These are phyloP conservation scores for Mycena crocata DNA, from an alignment of 768 basidiomycete species.

Conservation along the genomic window DNA sequence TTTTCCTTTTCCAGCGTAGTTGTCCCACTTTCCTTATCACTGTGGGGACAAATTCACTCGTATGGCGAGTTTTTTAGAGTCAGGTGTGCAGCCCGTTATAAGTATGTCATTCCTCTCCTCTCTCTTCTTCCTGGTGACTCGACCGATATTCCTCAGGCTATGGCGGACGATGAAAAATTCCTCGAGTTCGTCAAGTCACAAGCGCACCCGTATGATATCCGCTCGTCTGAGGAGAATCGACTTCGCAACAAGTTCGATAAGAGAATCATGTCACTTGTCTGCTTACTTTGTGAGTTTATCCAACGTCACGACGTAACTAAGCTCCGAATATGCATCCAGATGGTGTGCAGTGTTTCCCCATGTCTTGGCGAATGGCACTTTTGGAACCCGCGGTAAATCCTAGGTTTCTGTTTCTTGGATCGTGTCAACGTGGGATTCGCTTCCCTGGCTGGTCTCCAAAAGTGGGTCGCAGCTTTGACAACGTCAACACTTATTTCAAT, in stretches of 20 bases:
- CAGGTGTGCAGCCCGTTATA: too few species aligned
- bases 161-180: too few species aligned
- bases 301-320: neutral
- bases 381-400: neutral
- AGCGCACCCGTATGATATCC: slow-evolving; percentile 20
- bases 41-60: too few species aligned
- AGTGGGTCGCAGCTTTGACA: neutral
- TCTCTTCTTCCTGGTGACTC: too few species aligned
- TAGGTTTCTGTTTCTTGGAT: slow-evolving; percentile 17
- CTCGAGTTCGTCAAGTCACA: too few species aligned
- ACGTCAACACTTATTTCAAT: neutral
- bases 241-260: slow-evolving; percentile 17
- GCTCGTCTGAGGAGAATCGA: slow-evolving; percentile 12
- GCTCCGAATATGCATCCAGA: neutral
- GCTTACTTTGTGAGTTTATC: neutral
- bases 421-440: slow-evolving; percentile 19
- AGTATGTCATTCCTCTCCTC: too few species aligned
- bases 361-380: neutral
- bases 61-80: too few species aligned
- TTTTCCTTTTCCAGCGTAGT: too few species aligned
- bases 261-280: slow-evolving; percentile 15
- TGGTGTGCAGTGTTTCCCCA: too few species aligned
- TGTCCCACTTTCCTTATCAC: too few species aligned
- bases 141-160: too few species aligned
- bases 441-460: slow-evolving; percentile 14